phyloP scores from a whole-genome alignment of 805 yeast species.

The Cyberlindnera americana region DNA sequence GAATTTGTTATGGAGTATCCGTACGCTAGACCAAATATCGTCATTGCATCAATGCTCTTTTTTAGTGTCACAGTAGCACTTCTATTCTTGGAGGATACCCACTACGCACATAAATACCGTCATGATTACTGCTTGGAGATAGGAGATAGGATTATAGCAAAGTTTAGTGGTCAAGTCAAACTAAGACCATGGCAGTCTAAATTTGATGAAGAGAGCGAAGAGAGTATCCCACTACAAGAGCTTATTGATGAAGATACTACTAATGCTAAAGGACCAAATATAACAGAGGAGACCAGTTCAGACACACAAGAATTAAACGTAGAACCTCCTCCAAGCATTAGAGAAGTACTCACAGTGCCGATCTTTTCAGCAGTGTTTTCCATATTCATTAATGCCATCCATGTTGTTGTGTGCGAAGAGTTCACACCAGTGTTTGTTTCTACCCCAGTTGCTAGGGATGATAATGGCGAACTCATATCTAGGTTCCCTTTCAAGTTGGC shows the following conservation, averaged over 20 bases:
- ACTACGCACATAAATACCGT: constrained; percentile 9
- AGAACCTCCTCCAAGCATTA: constrained; percentile 1
- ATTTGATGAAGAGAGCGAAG: constrained; percentile 5
- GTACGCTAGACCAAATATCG: constrained; percentile 14
- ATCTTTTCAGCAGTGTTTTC: constrained; percentile 10
- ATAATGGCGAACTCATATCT: constrained; percentile 15
- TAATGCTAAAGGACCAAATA: too few species aligned
- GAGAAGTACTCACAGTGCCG: constrained; percentile 9
- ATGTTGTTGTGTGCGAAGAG: constrained; percentile 12
- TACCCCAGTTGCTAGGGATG: constrained; percentile 11
- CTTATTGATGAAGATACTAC: neutral
- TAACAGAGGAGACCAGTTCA: neutral
- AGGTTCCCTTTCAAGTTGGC: constrained; percentile 20
- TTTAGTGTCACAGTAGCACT: constrained; percentile 2
- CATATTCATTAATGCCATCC: constrained; percentile 9
- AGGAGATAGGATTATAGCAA: constrained; percentile 8
- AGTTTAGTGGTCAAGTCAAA: neutral
- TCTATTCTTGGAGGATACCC: constrained; percentile 16
- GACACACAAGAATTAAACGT: neutral
- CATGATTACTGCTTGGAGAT: constrained; percentile 9
- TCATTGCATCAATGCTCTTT: constrained; percentile 5
- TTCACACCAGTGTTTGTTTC: constrained; percentile 13
- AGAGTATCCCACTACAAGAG: neutral
- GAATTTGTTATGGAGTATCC: constrained; percentile 11
- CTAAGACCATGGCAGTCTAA: constrained; percentile 13